Evolutionary conservation across 1,284 basidiomycete genomes (phyloP).

Genomic region (Somion occarium): DNA sequence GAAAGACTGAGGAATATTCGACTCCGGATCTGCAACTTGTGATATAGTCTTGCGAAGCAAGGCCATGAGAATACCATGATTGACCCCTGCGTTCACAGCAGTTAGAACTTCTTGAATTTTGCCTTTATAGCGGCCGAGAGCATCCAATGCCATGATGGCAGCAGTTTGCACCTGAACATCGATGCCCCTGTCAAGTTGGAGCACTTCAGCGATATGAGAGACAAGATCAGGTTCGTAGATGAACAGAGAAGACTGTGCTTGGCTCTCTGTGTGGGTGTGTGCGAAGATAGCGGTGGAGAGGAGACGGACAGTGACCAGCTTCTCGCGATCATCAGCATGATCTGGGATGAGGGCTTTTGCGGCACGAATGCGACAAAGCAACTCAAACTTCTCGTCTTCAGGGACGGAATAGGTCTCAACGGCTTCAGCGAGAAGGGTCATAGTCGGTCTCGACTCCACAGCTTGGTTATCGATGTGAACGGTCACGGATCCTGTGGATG

Average conservation of each 20-base stretch:
- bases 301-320: conserved; percentile 79
- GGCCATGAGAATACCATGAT: conserved; percentile 92
- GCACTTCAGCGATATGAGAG: conserved; percentile 82
- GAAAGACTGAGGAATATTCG: conserved; percentile 72
- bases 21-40: conserved; percentile 63
- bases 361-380: conserved; percentile 84
- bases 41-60: conserved; percentile 76
- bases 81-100: conserved; percentile 92
- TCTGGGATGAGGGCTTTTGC: conserved; percentile 63
- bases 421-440: conserved; percentile 74
- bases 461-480: conserved; percentile 62
- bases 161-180: conserved; percentile 74
- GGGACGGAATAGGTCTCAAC: conserved; percentile 75
- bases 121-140: conserved; percentile 79
- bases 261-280: conserved; percentile 76
- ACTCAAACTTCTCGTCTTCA: conserved; percentile 82
- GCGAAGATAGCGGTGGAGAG: conserved; percentile 89
- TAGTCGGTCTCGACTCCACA: conserved; percentile 54
- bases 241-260: conserved; percentile 81
- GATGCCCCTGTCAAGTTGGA: conserved; percentile 73
- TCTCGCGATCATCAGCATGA: conserved; percentile 63
- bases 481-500: conserved; percentile 46
- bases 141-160: conserved; percentile 87
- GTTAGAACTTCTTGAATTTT: conserved; percentile 86
- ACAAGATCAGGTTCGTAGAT: conserved; percentile 93